Conservation (phyloP, 768 basidiomycete species). For the Leccinum arenicola region DNA sequence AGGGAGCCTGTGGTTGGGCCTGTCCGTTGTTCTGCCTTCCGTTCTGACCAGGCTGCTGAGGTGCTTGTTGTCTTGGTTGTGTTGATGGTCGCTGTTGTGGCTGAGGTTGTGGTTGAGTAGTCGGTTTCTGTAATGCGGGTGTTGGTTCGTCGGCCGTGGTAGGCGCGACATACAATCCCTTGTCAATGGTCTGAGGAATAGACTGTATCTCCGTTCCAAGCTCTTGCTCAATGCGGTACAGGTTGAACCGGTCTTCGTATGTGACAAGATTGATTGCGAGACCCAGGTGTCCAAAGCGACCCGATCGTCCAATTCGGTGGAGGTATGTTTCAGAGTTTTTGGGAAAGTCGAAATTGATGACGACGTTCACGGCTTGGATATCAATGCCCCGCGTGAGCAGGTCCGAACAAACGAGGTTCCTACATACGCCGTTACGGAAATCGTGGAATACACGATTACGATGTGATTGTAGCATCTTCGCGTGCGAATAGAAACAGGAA, state of each 20-base stretch:
- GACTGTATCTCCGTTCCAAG: conserved; percentile 97
- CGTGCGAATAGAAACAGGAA: conserved; percentile 99
- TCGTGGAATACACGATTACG: conserved; percentile 99
- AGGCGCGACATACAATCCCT: conserved; percentile 90
- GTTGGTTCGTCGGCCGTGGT: conserved; percentile 42
- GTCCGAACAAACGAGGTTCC: conserved; percentile 97
- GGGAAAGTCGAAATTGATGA: conserved; percentile 99
- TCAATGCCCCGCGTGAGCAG: conserved; percentile 98
- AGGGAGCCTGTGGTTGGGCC: conserved; percentile 20
- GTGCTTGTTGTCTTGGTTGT: conserved; percentile 29
- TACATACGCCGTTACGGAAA: conserved; percentile 97
- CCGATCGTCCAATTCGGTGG: conserved; percentile 96
- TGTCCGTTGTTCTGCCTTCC: conserved; percentile 29
- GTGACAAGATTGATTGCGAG: conserved; percentile 98
- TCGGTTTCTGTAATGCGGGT: conserved; percentile 43
- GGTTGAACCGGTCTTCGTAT: conserved; percentile 95
- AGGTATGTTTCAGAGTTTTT: conserved; percentile 99
- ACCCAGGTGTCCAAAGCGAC: conserved; percentile 95
- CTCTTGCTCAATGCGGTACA: conserved; percentile 98
- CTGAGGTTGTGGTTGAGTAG: conserved; percentile 35
- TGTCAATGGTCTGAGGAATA: conserved; percentile 89
- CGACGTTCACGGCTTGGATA: conserved; percentile 99
- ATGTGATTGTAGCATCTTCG: conserved; percentile 98
- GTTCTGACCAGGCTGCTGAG: conserved; percentile 26
- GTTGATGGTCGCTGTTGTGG: conserved; percentile 21